phyloP scores from a whole-genome alignment of 208 protist genomes.

The Leishmania martiniquensis region DNA sequence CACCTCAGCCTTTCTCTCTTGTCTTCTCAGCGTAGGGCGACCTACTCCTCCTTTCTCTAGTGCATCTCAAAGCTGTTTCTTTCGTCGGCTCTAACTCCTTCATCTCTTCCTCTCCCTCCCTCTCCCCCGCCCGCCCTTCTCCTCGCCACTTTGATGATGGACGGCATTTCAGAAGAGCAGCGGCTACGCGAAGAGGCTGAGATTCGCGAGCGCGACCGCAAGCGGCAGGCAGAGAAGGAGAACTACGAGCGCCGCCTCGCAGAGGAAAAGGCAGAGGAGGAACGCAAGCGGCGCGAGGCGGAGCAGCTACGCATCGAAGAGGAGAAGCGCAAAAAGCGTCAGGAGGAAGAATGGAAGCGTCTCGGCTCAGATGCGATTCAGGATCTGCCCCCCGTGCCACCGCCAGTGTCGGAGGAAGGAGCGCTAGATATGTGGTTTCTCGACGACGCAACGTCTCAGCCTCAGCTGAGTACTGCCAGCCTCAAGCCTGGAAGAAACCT shows the following conservation, averaged over 20 bases:
- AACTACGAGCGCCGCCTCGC: constrained; percentile 65
- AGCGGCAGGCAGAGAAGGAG: constrained; percentile 74
- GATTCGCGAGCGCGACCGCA: constrained; percentile 76
- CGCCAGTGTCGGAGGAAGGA: constrained; percentile 55
- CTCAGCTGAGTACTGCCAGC: constrained; percentile 62
- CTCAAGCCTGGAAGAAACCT: constrained; percentile 73
- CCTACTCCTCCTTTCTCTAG: neutral
- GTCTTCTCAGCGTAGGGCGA: neutral
- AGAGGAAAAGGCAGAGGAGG: constrained; percentile 64
- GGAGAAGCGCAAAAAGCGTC: constrained; percentile 49
- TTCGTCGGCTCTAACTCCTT: too few relatives aligned
- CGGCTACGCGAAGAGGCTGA: constrained; percentile 81
- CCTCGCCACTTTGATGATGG: constrained; percentile 10
- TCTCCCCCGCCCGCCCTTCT: neutral
- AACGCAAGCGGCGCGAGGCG: constrained; percentile 60
- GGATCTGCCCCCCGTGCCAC: constrained; percentile 75
- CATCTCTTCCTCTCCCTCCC: neutral
- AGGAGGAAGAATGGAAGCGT: constrained; percentile 86
- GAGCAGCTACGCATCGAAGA: constrained; percentile 72
- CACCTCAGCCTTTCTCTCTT: too few relatives aligned
- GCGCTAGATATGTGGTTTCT: constrained; percentile 84
- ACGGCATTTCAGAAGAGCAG: constrained; percentile 48
- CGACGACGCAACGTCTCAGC: constrained; percentile 80
- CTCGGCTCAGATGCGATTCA: constrained; percentile 84
- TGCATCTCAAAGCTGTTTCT: too few relatives aligned